Evolutionary conservation across 805 yeast species (phyloP).

Genomic region (Candida glaebosa): DNA sequence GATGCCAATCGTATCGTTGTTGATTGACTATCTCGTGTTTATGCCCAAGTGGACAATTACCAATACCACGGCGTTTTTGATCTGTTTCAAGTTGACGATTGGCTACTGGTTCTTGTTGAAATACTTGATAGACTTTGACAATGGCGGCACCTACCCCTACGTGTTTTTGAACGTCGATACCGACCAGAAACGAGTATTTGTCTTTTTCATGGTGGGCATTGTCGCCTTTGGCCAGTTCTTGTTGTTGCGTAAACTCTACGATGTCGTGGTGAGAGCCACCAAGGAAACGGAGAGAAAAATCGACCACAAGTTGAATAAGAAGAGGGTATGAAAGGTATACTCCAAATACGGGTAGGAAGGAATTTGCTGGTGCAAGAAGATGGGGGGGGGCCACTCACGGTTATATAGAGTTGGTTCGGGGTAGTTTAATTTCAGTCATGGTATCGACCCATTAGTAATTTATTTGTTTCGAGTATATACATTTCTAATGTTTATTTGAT

Average conservation of each 20-base stretch:
- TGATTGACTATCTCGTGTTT: constrained; percentile 52
- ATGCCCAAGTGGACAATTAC: constrained; percentile 43
- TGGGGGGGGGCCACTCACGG: no score
- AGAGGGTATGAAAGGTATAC: neutral
- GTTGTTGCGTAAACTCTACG: constrained; percentile 24
- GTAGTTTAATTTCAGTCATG: no score
- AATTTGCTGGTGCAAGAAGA: no score
- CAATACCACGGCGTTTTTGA: constrained; percentile 32
- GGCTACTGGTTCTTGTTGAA: constrained; percentile 55
- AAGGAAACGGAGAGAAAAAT: constrained; percentile 10
- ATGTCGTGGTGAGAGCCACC: constrained; percentile 11
- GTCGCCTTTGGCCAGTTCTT: constrained; percentile 30
- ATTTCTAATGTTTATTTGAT: no score
- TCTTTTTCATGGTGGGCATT: constrained; percentile 45
- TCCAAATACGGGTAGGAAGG: no score
- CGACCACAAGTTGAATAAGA: constrained; percentile 7
- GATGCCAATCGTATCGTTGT: constrained; percentile 52
- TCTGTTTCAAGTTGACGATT: constrained; percentile 37
- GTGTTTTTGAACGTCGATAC: constrained; percentile 58
- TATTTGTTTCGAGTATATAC: no score
- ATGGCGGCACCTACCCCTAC: constrained; percentile 58
- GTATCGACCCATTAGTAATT: no score
- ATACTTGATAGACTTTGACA: constrained; percentile 41
- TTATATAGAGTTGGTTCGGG: no score
- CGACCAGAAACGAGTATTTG: constrained; percentile 39